These are phyloP conservation scores for Bipolaris sorokiniana DNA, from an alignment of 2,329 filamentous ascomycete species.

Conservation along the genomic window DNA sequence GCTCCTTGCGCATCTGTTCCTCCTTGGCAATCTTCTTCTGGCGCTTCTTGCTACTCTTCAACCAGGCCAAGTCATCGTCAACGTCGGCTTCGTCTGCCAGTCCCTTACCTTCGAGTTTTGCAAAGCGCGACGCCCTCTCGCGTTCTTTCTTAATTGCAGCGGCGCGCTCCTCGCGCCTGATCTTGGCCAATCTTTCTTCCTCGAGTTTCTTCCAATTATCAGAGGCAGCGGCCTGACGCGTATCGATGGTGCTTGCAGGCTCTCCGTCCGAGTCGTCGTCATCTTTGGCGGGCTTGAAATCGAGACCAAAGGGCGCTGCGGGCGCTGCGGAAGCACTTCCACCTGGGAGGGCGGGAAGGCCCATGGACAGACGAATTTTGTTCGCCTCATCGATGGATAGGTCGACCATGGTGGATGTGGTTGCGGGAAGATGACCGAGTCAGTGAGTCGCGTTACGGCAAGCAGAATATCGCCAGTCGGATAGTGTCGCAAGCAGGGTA, in stretches of 20 bases:
- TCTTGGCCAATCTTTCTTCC: conserved; percentile 74
- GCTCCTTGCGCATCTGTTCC: conserved; percentile 73
- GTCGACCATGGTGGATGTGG: conserved; percentile 37
- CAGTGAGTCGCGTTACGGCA: neutral
- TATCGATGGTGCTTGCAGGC: conserved; percentile 81
- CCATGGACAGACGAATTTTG: conserved; percentile 85
- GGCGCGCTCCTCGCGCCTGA: conserved; percentile 78
- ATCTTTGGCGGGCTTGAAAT: conserved; percentile 61
- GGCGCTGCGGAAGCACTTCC: conserved; percentile 63
- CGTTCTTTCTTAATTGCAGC: conserved; percentile 85
- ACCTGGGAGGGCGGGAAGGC: conserved; percentile 86
- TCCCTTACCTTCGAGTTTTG: conserved; percentile 79
- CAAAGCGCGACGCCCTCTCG: conserved; percentile 78
- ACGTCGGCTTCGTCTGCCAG: conserved; percentile 76
- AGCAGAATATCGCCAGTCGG: neutral
- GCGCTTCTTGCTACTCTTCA: conserved; percentile 88
- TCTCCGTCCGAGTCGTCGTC: conserved; percentile 68
- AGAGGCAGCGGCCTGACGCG: conserved; percentile 72
- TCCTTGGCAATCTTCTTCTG: conserved; percentile 86
- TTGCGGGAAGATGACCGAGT: conserved; percentile 4
- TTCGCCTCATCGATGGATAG: conserved; percentile 84
- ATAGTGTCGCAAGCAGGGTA: neutral
- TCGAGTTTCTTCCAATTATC: conserved; percentile 75
- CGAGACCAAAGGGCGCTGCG: conserved; percentile 57
- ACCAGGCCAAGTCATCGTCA: conserved; percentile 82